phyloP scores from a whole-genome alignment of 2,329 filamentous ascomycete genomes.

The Diaporthe sp. region DNA sequence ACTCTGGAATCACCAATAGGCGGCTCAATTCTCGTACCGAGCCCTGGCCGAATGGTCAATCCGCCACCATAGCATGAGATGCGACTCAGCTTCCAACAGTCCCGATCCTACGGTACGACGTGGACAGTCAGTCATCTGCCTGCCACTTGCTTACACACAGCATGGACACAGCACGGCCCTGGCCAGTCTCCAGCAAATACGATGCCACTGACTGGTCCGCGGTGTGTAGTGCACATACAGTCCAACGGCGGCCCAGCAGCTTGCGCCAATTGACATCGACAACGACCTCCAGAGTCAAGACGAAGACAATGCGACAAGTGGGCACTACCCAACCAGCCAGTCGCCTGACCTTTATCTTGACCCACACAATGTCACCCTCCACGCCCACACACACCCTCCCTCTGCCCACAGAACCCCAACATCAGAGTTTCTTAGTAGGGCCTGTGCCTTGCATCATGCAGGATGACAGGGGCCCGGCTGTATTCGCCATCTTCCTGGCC shows the following conservation, averaged over 20 bases:
- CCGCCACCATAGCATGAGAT: constrained; percentile 11
- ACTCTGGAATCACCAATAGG: neutral
- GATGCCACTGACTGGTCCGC: neutral
- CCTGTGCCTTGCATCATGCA: constrained; percentile 43
- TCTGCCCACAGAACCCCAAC: constrained; percentile 21
- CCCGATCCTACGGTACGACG: constrained; percentile 34
- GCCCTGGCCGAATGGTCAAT: neutral
- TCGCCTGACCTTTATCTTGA: constrained; percentile 31
- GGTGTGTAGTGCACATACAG: neutral
- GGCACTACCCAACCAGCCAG: constrained; percentile 10
- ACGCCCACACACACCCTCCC: neutral
- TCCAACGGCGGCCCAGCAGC: constrained; percentile 11
- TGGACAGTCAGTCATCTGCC: constrained; percentile 37
- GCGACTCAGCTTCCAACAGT: constrained; percentile 34
- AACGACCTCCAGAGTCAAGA: neutral
- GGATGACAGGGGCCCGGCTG: constrained; percentile 14
- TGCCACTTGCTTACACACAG: constrained; percentile 4
- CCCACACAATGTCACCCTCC: constrained; percentile 39
- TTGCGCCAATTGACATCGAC: constrained; percentile 8
- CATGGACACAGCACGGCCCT: constrained; percentile 1
- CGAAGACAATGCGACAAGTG: constrained; percentile 4
- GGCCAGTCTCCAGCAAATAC: constrained; percentile 36
- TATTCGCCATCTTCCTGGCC: constrained; percentile 3
- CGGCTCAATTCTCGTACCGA: neutral
- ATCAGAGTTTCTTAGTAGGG: constrained; percentile 31